Conservation (phyloP, 106 monocot genomes). For the Dioscorea alata region DNA sequence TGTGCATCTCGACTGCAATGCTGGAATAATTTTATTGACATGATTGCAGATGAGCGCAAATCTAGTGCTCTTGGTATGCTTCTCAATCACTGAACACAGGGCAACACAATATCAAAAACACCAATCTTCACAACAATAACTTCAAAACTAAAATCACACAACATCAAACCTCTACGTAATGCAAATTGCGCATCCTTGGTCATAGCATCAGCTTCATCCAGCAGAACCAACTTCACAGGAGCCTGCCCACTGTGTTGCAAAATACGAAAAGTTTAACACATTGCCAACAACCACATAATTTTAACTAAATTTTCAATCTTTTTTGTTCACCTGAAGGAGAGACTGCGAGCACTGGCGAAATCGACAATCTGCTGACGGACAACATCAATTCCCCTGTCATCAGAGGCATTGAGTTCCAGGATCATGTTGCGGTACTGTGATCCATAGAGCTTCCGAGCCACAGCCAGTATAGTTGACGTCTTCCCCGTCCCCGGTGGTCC, state of each 20-base stretch:
- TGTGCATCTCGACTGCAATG: slow-evolving; percentile 95
- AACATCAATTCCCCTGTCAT: slow-evolving; percentile 86
- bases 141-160: not conserved
- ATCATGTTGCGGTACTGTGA: slow-evolving; percentile 86
- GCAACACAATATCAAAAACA: not conserved
- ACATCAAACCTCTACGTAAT: slow-evolving; percentile 71
- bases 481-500: slow-evolving; percentile 98
- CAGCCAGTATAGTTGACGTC: slow-evolving; percentile 94
- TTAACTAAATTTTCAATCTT: too few species aligned
- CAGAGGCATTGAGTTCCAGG: slow-evolving; percentile 95
- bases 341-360: slow-evolving; percentile 71
- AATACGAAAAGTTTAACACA: not conserved
- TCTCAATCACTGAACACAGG: slow-evolving; percentile 80
- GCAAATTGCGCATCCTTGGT: slow-evolving; percentile 99
- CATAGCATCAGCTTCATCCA: slow-evolving; percentile 99
- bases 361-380: slow-evolving; percentile 94
- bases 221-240: slow-evolving; percentile 82
- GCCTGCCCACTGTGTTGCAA: slow-evolving; percentile 37
- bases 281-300: not conserved
- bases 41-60: slow-evolving; percentile 97
- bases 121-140: slow-evolving; percentile 6
- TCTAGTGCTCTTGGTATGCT: slow-evolving; percentile 88
- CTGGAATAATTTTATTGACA: slow-evolving; percentile 99
- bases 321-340: slow-evolving; percentile 54
- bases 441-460: slow-evolving; percentile 94